These are phyloP conservation scores for Prunus kanzakura DNA, from an alignment of 306 rosid genomes.

Conservation along the genomic window DNA sequence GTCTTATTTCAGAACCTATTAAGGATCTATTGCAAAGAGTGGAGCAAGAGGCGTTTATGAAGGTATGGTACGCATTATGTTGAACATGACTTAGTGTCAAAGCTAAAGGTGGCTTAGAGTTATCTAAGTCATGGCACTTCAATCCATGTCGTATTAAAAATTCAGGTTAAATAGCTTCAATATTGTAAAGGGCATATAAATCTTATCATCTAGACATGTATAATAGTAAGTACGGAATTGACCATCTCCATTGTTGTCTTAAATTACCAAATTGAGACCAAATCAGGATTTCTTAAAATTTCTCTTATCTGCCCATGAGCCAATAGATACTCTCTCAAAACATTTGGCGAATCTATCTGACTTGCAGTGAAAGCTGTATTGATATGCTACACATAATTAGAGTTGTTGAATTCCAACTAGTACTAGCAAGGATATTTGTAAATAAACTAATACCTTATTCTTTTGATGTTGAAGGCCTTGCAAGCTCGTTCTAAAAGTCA, in stretches of 20 bases:
- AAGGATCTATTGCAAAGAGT: slow-evolving; percentile 53
- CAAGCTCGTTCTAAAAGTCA: slow-evolving; percentile 58
- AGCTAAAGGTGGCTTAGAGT: not conserved
- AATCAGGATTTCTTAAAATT: not conserved
- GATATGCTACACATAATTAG: not conserved
- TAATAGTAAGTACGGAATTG: too few relatives aligned
- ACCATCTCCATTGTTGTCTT: not conserved
- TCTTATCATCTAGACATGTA: not conserved
- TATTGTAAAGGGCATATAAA: not conserved
- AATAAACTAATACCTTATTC: slow-evolving; percentile 8
- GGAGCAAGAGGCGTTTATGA: slow-evolving; percentile 77
- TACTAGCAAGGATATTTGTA: slow-evolving; percentile 6
- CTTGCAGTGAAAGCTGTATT: not conserved
- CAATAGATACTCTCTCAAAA: not conserved
- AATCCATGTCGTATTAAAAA: not conserved
- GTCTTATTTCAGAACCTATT: slow-evolving; percentile 62
- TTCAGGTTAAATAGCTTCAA: not conserved
- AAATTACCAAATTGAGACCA: not conserved
- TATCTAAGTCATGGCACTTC: not conserved
- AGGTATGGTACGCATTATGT: slow-evolving; percentile 44
- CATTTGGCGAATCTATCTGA: not conserved
- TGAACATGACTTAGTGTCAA: not conserved
- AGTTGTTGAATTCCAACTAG: slow-evolving; percentile 1
- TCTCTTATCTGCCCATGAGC: slow-evolving; percentile 1
- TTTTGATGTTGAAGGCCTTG: slow-evolving; percentile 50